Evolutionary conservation across 164 flowering plant species (phyloP).

Genomic region (Berberis thunbergii): DNA sequence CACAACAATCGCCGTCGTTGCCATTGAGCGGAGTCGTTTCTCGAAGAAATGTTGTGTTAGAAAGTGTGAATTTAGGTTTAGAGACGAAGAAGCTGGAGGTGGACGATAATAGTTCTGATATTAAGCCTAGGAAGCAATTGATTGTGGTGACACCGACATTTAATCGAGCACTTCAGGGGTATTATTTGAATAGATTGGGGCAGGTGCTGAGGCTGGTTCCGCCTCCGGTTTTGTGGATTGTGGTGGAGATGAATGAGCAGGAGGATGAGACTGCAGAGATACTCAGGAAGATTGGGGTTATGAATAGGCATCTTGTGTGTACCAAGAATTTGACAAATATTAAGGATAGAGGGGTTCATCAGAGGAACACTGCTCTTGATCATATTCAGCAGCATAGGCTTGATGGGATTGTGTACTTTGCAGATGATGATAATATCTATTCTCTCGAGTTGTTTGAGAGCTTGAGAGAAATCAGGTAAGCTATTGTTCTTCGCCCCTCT

Average conservation of each 20-base stretch:
- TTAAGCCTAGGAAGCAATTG: conserved; percentile 41
- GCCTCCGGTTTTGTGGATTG: conserved; percentile 89
- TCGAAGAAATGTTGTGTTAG: conserved; percentile 15
- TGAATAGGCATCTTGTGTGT: conserved; percentile 83
- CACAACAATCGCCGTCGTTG: conserved; percentile 16
- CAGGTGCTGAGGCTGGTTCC: conserved; percentile 56
- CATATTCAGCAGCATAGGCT: conserved; percentile 74
- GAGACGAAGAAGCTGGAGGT: neutral
- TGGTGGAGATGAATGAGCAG: conserved; percentile 65
- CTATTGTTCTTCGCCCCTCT: neutral
- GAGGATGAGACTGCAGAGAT: conserved; percentile 67
- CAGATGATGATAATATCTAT: conserved; percentile 90
- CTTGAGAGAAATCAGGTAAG: conserved; percentile 73
- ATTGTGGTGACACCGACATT: conserved; percentile 87
- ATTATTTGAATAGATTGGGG: conserved; percentile 55
- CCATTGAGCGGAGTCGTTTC: conserved; percentile 5
- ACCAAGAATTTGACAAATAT: conserved; percentile 37
- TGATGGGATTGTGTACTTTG: conserved; percentile 90
- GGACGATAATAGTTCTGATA: conserved; percentile 15
- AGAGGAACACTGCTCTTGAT: conserved; percentile 69
- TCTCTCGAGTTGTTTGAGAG: conserved; percentile 68
- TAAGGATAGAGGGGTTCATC: conserved; percentile 82
- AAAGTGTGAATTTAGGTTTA: conserved; percentile 19
- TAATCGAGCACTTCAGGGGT: conserved; percentile 72
- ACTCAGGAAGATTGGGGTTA: conserved; percentile 60